phyloP scores from a whole-genome alignment of 176 grass and related monocot species.

The Rhynchospora pubera region DNA sequence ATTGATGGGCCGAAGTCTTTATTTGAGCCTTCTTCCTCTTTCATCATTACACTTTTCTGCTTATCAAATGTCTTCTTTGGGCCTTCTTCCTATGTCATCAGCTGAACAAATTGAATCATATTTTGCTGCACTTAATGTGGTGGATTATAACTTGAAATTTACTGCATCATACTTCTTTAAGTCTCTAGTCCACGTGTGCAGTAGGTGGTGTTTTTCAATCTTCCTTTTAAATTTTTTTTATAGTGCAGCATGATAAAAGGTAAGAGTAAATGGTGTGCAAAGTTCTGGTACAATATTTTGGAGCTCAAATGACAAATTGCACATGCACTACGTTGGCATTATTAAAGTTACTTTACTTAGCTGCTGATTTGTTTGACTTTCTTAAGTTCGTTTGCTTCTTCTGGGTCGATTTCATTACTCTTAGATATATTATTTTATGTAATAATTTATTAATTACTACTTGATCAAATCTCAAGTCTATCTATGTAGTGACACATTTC shows the following conservation, averaged over 20 bases:
- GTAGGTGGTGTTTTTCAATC: background rate
- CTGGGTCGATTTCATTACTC: background rate
- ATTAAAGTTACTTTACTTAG: background rate
- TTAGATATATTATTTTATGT: background rate
- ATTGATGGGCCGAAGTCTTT: background rate
- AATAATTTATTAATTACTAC: background rate
- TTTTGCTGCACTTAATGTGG: background rate
- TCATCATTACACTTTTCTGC: background rate
- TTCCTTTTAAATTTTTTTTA: background rate
- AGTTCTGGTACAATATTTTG: background rate
- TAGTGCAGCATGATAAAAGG: background rate
- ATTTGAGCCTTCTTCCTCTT: background rate
- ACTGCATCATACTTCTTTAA: background rate
- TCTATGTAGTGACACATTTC: background rate
- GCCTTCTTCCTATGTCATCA: background rate
- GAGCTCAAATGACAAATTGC: background rate
- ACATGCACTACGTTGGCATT: background rate
- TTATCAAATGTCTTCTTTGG: background rate
- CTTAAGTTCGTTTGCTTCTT: background rate
- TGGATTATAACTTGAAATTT: background rate
- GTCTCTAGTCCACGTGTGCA: background rate
- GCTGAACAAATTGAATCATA: background rate
- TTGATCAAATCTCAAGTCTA: background rate
- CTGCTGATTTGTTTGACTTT: background rate
- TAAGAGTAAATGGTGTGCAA: background rate